Conservation (phyloP, 768 basidiomycete genomes). For the Xerocomellus intermedius region DNA sequence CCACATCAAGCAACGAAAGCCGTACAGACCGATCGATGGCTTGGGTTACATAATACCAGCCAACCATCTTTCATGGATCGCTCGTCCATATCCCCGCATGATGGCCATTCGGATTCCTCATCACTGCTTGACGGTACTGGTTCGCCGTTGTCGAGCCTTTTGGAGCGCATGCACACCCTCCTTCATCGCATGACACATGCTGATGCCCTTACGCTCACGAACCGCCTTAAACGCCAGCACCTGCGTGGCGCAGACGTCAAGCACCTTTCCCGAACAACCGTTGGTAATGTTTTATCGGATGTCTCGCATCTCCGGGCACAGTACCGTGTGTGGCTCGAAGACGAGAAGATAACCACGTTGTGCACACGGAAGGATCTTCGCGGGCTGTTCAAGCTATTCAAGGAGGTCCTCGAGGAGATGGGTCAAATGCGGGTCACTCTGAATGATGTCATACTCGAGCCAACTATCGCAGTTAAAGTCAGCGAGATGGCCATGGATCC, state of each 20-base stretch:
- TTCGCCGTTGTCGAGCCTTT: constrained; percentile 48
- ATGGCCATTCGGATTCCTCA: constrained; percentile 73
- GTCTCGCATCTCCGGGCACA: constrained; percentile 63
- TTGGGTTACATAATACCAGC: constrained; percentile 31
- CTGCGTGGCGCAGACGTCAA: constrained; percentile 82
- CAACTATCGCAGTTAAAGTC: constrained; percentile 66
- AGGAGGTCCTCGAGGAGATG: constrained; percentile 80
- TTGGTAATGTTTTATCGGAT: constrained; percentile 73
- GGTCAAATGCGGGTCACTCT: constrained; percentile 77
- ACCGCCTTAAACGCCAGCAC: constrained; percentile 88
- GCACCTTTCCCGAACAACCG: constrained; percentile 80
- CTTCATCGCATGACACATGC: constrained; percentile 66
- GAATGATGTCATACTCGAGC: constrained; percentile 91
- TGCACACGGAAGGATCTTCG: constrained; percentile 82
- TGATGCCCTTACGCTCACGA: constrained; percentile 84
- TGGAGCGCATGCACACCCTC: constrained; percentile 64
- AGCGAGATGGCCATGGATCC: constrained; percentile 70
- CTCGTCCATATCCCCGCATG: constrained; percentile 47
- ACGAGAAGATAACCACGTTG: constrained; percentile 59
- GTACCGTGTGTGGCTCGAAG: constrained; percentile 73
- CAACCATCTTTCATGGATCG: constrained; percentile 38
- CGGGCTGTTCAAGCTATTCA: constrained; percentile 77
- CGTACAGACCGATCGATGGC: constrained; percentile 62
- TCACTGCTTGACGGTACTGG: constrained; percentile 58
- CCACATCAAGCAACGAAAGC: constrained; percentile 57